Evolutionary conservation across 2,329 filamentous ascomycete species (phyloP), one percentile per base, ranked within the genome.

Genomic region (Epichloe festucae): DNA sequence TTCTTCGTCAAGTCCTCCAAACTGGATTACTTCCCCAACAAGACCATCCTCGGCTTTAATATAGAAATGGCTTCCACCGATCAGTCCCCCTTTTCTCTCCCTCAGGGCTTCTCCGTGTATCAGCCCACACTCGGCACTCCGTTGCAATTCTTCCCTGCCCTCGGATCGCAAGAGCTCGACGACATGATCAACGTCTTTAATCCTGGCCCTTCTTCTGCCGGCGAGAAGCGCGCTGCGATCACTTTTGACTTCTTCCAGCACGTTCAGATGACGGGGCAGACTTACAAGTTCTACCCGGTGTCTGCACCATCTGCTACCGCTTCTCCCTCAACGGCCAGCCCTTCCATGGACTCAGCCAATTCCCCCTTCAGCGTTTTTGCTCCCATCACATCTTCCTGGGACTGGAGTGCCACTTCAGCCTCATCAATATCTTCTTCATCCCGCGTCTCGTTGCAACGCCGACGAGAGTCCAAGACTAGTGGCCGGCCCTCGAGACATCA

Each of bases 61-160:
- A 17, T 14, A 50, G 53, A 34, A 54, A 69, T 69, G 67, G 54
- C 63, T 46, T 52, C 56, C 36, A 46, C 49, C 41, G 42, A 47
- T 19, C 40, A 45, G 46, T 53, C 54, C 36, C 54, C 53, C 5
- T 57, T 60, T 48, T 53, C 54, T 51, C 58, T 68, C 35, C 65
- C 66, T 47, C 63, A 73, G 66, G 76, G 76, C 52, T 81, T 81
- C 65, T 79, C 78, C 54, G 72, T 83, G 63, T 79, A 74, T 62
- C 80, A 84, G 69, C 72, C 77, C 43, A 64, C 70, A 47, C 69
- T 79, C 51, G 79, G 79, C 49, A 72, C 74, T 46, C 67, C 74
- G 54, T 70, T 84, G 52, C 71, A 88, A 67, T 81, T 88, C 75
- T 67, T 82, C 64, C 76, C 87, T 70, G 69, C 83, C 60, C 70